phyloP scores from a whole-genome alignment of 352 stramenopile genomes.

The Globisporangium cederbergense region DNA sequence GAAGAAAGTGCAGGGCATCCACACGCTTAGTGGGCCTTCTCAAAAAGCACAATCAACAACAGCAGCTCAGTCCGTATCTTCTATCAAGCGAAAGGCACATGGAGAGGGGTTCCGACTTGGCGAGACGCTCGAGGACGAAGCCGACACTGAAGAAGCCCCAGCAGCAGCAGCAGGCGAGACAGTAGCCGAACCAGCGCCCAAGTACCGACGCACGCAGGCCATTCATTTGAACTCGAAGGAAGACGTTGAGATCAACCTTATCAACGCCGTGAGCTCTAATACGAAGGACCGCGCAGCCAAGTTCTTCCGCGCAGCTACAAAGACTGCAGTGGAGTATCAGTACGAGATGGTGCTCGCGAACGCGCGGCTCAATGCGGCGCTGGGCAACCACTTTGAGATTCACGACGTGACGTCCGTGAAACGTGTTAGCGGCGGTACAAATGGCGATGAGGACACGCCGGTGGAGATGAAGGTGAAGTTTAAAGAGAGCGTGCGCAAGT shows the following conservation, averaged over 20 bases:
- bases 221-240: slow-evolving; percentile 78
- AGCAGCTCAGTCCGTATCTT: slow-evolving; percentile 14
- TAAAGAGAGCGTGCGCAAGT: slow-evolving; percentile 77
- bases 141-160: not conserved
- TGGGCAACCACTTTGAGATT: slow-evolving; percentile 59
- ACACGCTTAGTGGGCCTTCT: slow-evolving; percentile 41
- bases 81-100: slow-evolving; percentile 39
- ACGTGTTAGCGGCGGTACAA: slow-evolving; percentile 16
- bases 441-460: not conserved
- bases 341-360: slow-evolving; percentile 76
- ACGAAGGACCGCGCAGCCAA: slow-evolving; percentile 57
- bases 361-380: slow-evolving; percentile 65
- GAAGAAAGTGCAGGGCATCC: slow-evolving; percentile 31
- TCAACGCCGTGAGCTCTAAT: slow-evolving; percentile 56
- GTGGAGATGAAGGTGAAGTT: slow-evolving; percentile 71
- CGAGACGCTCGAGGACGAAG: slow-evolving; percentile 36
- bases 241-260: slow-evolving; percentile 61
- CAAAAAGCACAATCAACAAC: not conserved
- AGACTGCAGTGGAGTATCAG: slow-evolving; percentile 75
- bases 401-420: slow-evolving; percentile 27
- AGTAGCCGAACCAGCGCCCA: slow-evolving; percentile 21
- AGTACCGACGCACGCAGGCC: slow-evolving; percentile 47
- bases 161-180: not conserved
- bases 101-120: slow-evolving; percentile 54
- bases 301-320: slow-evolving; percentile 78